Base-by-base conservation (phyloP, 1,139 yeast species). In the Suhomyces guaymorum region DNA sequence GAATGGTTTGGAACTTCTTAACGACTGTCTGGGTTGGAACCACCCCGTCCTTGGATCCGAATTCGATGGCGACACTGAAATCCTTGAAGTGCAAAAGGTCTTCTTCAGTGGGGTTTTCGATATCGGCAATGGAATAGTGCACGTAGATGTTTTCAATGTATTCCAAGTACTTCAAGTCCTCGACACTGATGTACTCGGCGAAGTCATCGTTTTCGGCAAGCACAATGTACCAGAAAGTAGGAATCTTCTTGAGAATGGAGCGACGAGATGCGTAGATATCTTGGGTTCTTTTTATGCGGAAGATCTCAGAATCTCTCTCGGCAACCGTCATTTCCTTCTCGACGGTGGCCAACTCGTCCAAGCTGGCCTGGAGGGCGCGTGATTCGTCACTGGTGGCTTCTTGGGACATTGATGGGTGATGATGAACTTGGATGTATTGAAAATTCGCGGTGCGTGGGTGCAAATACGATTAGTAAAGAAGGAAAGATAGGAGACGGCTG, bases 221-320 rank as follows among this genome's bases (percentile, higher is more conserved):
- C 0, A 82, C 87, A 38, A 82, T 74, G 55, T 80, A 82, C 94
- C 94, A 84, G 54, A 84, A 82, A 44, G 76, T 77, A 1, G 86
- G 85, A 29, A 84, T 75, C 4, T 63, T 52, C 7, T 48, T 39
- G 15, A 78, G 61, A 16, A 72, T 61, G 7, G 49, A 52, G 29
- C 82, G 65, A 49, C 94, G 62, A 35, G 68, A 58, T 7, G 49
- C 54, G 52, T 74, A 82, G 11, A 81, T 65, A 15, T 70, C 64
- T 41, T 71, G 73, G 8, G 83, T 71, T 26, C 68, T 61, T 35
- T 63, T 61, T 32, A 81, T 59, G 37, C 85, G 66, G 47, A 52
- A 66, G 24, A 66, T 51, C 36, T 66, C 87, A 11, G 76, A 74
- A 25, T 79, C 76, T 37, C 68, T 65, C 42, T 81, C 88, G 14